Percentiles rank a stretch among this genome's conserved stretches.
These are phyloP conservation scores for Plantago lanceolata DNA, from an alignment of 305 asterid genomes.

Conservation along the genomic window DNA sequence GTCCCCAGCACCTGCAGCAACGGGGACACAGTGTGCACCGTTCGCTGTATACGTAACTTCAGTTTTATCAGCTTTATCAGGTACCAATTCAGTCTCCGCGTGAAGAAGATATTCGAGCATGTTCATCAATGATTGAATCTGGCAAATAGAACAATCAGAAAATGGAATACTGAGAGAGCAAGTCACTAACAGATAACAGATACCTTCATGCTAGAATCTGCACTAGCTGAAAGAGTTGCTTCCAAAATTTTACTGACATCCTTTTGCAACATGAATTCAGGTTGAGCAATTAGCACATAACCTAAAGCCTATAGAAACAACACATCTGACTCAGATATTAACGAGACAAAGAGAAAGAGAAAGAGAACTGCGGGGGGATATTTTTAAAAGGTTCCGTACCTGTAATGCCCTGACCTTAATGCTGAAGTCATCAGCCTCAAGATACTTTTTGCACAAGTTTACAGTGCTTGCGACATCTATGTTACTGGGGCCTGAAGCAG, in stretches of 20 bases:
- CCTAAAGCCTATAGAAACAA: slow-evolving; percentile 78
- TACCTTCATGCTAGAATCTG: slow-evolving; percentile 87
- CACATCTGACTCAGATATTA: slow-evolving; percentile 25
- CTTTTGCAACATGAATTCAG: slow-evolving; percentile 87
- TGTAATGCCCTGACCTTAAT: slow-evolving; percentile 89
- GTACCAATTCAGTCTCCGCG: slow-evolving; percentile 85
- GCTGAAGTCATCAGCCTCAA: slow-evolving; percentile 78
- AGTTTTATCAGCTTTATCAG: slow-evolving; percentile 47
- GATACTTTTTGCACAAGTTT: slow-evolving; percentile 74
- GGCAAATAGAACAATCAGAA: slow-evolving; percentile 37
- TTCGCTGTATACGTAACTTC: slow-evolving; percentile 41
- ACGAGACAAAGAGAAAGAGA: slow-evolving; percentile 10
- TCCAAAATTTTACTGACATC: slow-evolving; percentile 69
- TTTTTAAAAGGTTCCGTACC: slow-evolving; percentile 35
- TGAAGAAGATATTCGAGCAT: slow-evolving; percentile 92
- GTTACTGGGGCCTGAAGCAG: slow-evolving; percentile 50
- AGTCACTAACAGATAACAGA: slow-evolving; percentile 19
- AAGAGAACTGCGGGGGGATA: neutral
- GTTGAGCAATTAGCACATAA: slow-evolving; percentile 81
- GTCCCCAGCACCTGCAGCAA: slow-evolving; percentile 99
- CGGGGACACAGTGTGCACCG: slow-evolving; percentile 74
- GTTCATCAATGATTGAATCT: slow-evolving; percentile 96
- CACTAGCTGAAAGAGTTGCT: slow-evolving; percentile 57
- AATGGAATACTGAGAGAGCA: slow-evolving; percentile 24
- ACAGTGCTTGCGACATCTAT: slow-evolving; percentile 62